These are phyloP conservation scores for Boletus smithii DNA, from an alignment of 1,284 basidiomycete species.

Conservation along the genomic window DNA sequence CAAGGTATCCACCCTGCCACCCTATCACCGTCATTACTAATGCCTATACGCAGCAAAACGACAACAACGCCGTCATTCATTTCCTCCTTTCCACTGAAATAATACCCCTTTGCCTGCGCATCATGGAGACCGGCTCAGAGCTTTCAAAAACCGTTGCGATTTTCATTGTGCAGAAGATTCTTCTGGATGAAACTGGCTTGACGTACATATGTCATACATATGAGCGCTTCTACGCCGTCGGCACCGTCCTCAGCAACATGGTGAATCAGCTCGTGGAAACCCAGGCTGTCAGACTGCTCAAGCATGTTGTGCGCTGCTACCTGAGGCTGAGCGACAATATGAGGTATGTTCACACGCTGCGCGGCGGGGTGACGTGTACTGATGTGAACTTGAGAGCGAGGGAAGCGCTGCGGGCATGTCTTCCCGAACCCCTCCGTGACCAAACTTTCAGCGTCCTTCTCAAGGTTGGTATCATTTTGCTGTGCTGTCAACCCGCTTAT, in stretches of 20 bases:
- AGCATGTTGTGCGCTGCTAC: slow-evolving; percentile 98
- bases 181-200: slow-evolving; percentile 95
- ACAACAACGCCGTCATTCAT: slow-evolving; percentile 98
- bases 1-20: slow-evolving; percentile 54
- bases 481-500: slow-evolving; percentile 5
- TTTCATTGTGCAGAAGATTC: slow-evolving; percentile 99
- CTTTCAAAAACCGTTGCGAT: slow-evolving; percentile 99
- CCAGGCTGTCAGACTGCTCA: slow-evolving; percentile 93
- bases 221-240: slow-evolving; percentile 98
- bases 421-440: slow-evolving; percentile 96
- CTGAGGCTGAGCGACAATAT: slow-evolving; percentile 94
- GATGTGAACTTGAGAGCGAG: slow-evolving; percentile 63
- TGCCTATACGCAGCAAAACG: slow-evolving; percentile 74
- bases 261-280: slow-evolving; percentile 95
- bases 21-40: slow-evolving; percentile 2
- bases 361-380: slow-evolving; percentile 7
- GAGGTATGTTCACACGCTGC: slow-evolving; percentile 52
- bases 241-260: slow-evolving; percentile 98
- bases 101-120: slow-evolving; percentile 97
- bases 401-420: slow-evolving; percentile 92
- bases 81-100: slow-evolving; percentile 99
- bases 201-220: slow-evolving; percentile 99
- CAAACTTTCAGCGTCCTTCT: slow-evolving; percentile 89
- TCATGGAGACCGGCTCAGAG: slow-evolving; percentile 99
- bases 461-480: slow-evolving; percentile 53